Evolutionary conservation across 805 yeast genomes (phyloP).

Genomic region (Candida rishiriensis): DNA sequence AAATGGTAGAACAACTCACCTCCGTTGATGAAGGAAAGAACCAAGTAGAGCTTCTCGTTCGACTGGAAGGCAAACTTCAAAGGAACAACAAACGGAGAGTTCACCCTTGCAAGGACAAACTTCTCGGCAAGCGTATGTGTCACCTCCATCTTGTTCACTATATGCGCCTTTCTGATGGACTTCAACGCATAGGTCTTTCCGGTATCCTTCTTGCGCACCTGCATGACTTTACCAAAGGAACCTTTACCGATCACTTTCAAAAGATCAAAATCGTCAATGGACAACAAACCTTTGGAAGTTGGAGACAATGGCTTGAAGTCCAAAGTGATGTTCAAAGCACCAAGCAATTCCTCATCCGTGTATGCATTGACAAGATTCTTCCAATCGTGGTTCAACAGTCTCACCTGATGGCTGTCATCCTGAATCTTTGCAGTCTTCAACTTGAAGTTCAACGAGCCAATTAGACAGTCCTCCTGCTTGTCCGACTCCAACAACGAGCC

Average conservation of each 20-base stretch:
- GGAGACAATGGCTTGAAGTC: conserved; percentile 34
- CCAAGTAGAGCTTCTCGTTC: conserved; percentile 91
- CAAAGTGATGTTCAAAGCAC: conserved; percentile 37
- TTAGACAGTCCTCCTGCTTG: conserved; percentile 58
- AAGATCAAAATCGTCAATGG: conserved; percentile 88
- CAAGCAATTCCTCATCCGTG: conserved; percentile 27
- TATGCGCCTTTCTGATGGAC: conserved; percentile 89
- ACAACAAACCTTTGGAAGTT: conserved; percentile 50
- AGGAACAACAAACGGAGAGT: conserved; percentile 94
- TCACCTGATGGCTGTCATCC: conserved; percentile 34
- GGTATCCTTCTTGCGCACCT: conserved; percentile 93
- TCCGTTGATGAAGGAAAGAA: conserved; percentile 90
- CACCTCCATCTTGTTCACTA: conserved; percentile 90
- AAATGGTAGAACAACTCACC: conserved; percentile 95
- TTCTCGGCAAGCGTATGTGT: conserved; percentile 96
- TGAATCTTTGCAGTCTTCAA: conserved; percentile 29
- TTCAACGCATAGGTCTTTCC: conserved; percentile 91
- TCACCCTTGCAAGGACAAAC: conserved; percentile 88
- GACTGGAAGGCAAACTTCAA: conserved; percentile 93
- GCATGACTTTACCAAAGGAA: conserved; percentile 98
- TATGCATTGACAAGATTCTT: conserved; percentile 30
- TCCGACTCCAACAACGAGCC: conserved; percentile 44
- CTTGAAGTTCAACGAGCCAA: conserved; percentile 67
- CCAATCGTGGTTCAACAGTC: conserved; percentile 68
- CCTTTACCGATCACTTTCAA: conserved; percentile 97